phyloP scores from a whole-genome alignment of 202 grass and related monocot species.

The Saccharum hybrid region DNA sequence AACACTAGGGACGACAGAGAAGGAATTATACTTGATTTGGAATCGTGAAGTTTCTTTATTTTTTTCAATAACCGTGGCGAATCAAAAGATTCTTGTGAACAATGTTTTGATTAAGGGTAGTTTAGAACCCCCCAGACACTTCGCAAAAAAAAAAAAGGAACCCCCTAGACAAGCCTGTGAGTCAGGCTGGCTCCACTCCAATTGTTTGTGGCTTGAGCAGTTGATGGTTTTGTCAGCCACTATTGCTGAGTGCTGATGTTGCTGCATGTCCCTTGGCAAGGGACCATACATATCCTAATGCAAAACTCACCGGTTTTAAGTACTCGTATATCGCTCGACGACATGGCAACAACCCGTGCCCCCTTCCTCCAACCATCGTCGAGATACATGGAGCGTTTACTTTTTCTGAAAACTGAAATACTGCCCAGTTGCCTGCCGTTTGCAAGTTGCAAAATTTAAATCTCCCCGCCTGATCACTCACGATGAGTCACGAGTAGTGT shows the following conservation, averaged over 20 bases:
- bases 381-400: not conserved
- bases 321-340: not conserved
- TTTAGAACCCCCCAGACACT: not conserved
- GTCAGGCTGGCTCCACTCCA: not conserved
- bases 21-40: not conserved
- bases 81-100: constrained; percentile 15
- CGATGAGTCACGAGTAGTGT: not conserved
- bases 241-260: constrained; percentile 27
- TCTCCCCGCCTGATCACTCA: not conserved
- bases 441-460: constrained; percentile 22
- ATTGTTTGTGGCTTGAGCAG: not conserved
- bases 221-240: not conserved
- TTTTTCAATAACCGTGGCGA: not conserved
- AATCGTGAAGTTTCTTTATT: not conserved
- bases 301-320: not conserved
- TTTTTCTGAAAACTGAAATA: not conserved
- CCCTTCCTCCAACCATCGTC: constrained; percentile 37
- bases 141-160: too few relatives aligned
- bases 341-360: constrained; percentile 35
- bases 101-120: constrained; percentile 1
- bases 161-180: constrained; percentile 2
- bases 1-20: not conserved
- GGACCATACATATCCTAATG: constrained; percentile 43
- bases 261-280: constrained; percentile 34
- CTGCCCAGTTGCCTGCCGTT: constrained; percentile 17